Conservation (phyloP, 805 yeast genomes). For the Candida peoriensis region DNA sequence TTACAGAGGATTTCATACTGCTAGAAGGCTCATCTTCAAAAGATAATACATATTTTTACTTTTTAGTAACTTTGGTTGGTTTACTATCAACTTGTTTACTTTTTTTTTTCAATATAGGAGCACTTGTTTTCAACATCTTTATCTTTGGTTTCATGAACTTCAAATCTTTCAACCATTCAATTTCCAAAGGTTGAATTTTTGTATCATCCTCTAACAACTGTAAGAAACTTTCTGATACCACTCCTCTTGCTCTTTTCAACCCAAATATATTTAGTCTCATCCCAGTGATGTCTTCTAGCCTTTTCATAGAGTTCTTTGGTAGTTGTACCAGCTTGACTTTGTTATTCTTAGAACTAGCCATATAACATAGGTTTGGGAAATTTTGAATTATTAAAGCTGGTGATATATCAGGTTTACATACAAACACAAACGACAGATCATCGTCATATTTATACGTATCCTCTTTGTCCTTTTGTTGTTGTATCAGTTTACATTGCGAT, state of each 20-base stretch:
- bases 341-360: constrained; percentile 30
- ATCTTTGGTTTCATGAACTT: constrained; percentile 34
- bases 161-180: constrained; percentile 42
- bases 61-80: background rate
- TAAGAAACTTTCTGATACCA: constrained; percentile 22
- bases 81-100: constrained; percentile 20
- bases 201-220: constrained; percentile 12
- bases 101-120: constrained; percentile 34
- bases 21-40: too few species aligned
- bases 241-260: constrained; percentile 17
- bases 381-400: constrained; percentile 49
- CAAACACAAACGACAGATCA: constrained; percentile 38
- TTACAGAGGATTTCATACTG: constrained; percentile 5
- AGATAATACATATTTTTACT: too few species aligned
- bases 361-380: constrained; percentile 50
- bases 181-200: constrained; percentile 31
- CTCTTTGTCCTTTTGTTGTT: constrained; percentile 1
- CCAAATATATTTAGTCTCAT: constrained; percentile 31
- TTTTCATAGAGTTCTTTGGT: constrained; percentile 37
- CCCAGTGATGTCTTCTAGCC: constrained; percentile 29
- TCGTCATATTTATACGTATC: too few species aligned
- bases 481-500: constrained; percentile 29
- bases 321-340: constrained; percentile 53
- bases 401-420: constrained; percentile 51
- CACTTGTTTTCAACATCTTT: constrained; percentile 40